A percentile compares a stretch with the other conserved stretches of the same genome.
Conservation (phyloP, 352 stramenopile species). For the Phytopythium chamaehyphon region DNA sequence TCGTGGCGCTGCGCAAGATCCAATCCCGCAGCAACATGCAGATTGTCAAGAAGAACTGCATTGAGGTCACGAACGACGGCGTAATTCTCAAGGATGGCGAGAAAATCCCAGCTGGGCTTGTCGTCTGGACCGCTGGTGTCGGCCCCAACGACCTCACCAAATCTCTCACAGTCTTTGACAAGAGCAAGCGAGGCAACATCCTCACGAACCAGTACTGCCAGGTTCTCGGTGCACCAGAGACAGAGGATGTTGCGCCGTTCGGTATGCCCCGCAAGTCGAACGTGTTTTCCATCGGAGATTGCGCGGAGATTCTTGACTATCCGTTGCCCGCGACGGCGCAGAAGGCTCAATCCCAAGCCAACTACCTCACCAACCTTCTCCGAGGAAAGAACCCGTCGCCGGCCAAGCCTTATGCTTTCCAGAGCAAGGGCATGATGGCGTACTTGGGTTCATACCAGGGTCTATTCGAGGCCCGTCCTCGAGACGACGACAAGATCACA, state of each 20-base stretch:
- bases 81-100: constrained; percentile 60
- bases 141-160: constrained; percentile 80
- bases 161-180: constrained; percentile 60
- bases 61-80: constrained; percentile 54
- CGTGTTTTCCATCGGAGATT: constrained; percentile 96
- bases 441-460: constrained; percentile 92
- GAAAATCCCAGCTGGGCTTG: constrained; percentile 51
- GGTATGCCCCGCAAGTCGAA: constrained; percentile 68
- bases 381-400: constrained; percentile 49
- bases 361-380: constrained; percentile 56
- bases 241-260: constrained; percentile 50
- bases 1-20: constrained; percentile 76
- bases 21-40: constrained; percentile 69
- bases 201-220: constrained; percentile 83
- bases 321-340: constrained; percentile 90
- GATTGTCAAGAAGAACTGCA: constrained; percentile 81
- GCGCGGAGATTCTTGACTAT: constrained; percentile 82
- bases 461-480: constrained; percentile 73
- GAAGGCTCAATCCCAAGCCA: constrained; percentile 81
- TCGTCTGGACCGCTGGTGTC: constrained; percentile 78
- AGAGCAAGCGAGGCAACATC: constrained; percentile 80
- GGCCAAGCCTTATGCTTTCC: constrained; percentile 60
- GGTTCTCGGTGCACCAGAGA: constrained; percentile 54
- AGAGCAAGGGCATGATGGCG: constrained; percentile 92
- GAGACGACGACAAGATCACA: constrained; percentile 41